Base-by-base conservation (phyloP, 164 flowering plant genomes). In the Stephania yunnanensis region DNA sequence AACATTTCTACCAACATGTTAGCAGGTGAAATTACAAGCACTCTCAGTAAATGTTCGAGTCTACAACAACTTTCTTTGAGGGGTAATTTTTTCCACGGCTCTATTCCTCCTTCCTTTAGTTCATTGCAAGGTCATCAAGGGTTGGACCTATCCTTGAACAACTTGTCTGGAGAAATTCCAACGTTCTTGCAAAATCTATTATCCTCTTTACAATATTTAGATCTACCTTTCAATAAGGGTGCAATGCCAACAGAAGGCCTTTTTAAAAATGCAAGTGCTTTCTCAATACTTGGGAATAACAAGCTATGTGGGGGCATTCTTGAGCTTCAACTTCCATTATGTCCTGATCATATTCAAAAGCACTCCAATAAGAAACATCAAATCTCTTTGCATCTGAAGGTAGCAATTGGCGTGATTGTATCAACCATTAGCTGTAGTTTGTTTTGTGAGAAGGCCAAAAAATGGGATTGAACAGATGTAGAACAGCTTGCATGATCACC, bases 251-350 rank as follows among this genome's bases (percentile, higher is more conserved):
- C 42, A 36, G 72, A 77, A 67, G 72, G 75, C 20, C 20, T 77
- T 1, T 72, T 72, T 17, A 36, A 50, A 66, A 77, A 71, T 68
- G 10, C 67, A 31, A 77, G 78, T 30, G 31, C 48, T 15, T 9
- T 76, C 72, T 71, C 70, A 8, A 6, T 76, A n/a, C 1, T 46
- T 52, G 75, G 80, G 25, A 46, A 58, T 12, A 73, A 7, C 1
- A 25, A 73, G 7, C 76, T 73, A 10, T 78, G 73, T 46, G 80
- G 80, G n/a, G 79, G 73, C n/a, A 68, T 25, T 45, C 19, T 53
- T 46, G 31, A 20, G 42, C 15, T 69, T 0, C 11, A 10, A 10
- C 20, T 68, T n/a, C 80, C 64, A 8, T 5, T 30, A 9, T 73
- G 80, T 55, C 11, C 68, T 2, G 7, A 77, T 36, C 42, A 36